phyloP scores from a whole-genome alignment of 345 rosid species.

The Arabis hirsuta region DNA sequence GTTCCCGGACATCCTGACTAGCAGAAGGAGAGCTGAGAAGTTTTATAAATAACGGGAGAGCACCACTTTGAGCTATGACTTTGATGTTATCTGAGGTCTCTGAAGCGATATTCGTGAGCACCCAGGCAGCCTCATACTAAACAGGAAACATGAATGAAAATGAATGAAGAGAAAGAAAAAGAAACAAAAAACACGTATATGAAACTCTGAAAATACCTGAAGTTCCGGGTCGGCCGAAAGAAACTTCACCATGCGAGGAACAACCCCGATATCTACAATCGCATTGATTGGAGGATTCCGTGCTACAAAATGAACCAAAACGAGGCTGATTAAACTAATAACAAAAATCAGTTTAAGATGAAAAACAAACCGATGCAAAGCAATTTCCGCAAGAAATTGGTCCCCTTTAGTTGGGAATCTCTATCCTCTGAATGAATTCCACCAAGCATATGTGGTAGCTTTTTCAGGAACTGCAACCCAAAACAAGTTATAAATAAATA shows the following conservation, averaged over 20 bases:
- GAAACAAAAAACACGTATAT: conserved; percentile 9
- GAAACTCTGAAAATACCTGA: conserved; percentile 54
- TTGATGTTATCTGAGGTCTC: conserved; percentile 80
- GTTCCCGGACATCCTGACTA: conserved; percentile 80
- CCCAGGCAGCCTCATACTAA: conserved; percentile 91
- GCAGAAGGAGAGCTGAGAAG: conserved; percentile 58
- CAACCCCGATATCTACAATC: conserved; percentile 68
- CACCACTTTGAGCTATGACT: conserved; percentile 73
- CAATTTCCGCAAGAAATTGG: too few species aligned
- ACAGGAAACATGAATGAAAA: conserved; percentile 14
- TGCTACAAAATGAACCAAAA: conserved; percentile 41
- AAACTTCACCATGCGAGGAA: conserved; percentile 76
- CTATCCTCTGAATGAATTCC: too few species aligned
- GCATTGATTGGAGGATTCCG: conserved; percentile 77
- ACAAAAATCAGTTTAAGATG: too few species aligned
- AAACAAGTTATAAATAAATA: too few species aligned
- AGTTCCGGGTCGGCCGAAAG: conserved; percentile 60
- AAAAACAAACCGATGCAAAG: too few species aligned
- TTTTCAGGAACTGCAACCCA: too few species aligned
- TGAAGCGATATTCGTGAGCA: conserved; percentile 85
- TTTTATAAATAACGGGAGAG: conserved; percentile 64
- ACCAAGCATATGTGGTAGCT: too few species aligned
- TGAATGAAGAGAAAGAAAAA: too few species aligned
- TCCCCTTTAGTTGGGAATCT: too few species aligned
- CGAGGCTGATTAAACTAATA: too few species aligned